phyloP scores from a whole-genome alignment of 306 rosid genomes.

The Amphicarpaea edgeworthii region DNA sequence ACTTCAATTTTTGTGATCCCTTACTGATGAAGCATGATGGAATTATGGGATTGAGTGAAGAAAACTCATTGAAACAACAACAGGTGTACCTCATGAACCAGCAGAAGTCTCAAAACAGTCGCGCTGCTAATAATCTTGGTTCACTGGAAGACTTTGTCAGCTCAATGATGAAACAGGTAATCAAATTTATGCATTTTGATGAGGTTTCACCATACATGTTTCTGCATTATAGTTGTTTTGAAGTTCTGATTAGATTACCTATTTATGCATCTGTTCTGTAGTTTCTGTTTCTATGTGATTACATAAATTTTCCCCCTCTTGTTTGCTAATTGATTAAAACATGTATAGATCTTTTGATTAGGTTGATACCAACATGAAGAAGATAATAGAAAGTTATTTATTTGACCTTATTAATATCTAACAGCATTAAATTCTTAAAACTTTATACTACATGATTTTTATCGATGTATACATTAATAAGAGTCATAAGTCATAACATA shows the following conservation, averaged over 20 bases:
- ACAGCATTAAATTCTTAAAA: background rate
- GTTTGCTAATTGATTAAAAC: background rate
- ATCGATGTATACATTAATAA: background rate
- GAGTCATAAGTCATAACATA: background rate
- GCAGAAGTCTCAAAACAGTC: slow-evolving; percentile 54
- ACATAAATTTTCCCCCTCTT: background rate
- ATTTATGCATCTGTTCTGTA: background rate
- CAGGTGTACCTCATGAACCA: slow-evolving; percentile 60
- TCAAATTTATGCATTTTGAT: slow-evolving; percentile 36
- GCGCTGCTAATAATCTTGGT: slow-evolving; percentile 53
- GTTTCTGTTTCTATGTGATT: background rate
- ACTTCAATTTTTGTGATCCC: slow-evolving; percentile 51
- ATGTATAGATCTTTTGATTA: background rate
- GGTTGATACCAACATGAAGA: background rate
- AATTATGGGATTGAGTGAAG: slow-evolving; percentile 47
- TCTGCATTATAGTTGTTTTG: slow-evolving; percentile 41
- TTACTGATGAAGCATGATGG: slow-evolving; percentile 53
- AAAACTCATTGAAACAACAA: slow-evolving; percentile 49
- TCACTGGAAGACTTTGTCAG: slow-evolving; percentile 75
- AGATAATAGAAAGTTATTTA: slow-evolving; percentile 2
- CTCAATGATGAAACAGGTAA: slow-evolving; percentile 77
- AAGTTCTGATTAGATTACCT: background rate
- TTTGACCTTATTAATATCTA: background rate
- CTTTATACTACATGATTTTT: background rate
- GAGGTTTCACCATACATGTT: background rate